Evolutionary conservation across 2,329 filamentous ascomycete genomes (phyloP).

Genomic region (Talaromyces sp.): DNA sequence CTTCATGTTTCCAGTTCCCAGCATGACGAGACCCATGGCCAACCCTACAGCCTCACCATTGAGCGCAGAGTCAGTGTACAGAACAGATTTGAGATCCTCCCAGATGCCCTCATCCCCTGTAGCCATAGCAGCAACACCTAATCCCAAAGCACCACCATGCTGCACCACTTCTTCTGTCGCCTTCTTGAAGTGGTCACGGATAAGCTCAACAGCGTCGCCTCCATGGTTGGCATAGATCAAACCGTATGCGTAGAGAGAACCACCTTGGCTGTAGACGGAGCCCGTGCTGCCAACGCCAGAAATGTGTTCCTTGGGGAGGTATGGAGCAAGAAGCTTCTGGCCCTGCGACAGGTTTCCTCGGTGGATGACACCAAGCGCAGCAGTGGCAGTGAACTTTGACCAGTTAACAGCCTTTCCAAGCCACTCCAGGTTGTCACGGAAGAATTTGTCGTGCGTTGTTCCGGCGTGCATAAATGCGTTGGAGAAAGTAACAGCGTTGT

Average conservation of each 20-base stretch:
- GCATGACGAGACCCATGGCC: slow-evolving; percentile 95
- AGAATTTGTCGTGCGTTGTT: slow-evolving; percentile 97
- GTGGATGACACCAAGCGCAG: slow-evolving; percentile 92
- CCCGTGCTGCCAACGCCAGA: slow-evolving; percentile 66
- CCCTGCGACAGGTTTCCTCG: slow-evolving; percentile 91
- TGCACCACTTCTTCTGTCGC: slow-evolving; percentile 75
- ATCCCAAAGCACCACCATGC: slow-evolving; percentile 88
- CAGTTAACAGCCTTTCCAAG: slow-evolving; percentile 97
- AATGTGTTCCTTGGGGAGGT: slow-evolving; percentile 67
- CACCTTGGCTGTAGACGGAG: slow-evolving; percentile 92
- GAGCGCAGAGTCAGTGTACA: slow-evolving; percentile 90
- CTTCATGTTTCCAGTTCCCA: slow-evolving; percentile 92
- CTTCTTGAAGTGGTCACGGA: slow-evolving; percentile 45
- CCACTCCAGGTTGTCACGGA: slow-evolving; percentile 97
- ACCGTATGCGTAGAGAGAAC: slow-evolving; percentile 90
- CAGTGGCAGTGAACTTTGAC: slow-evolving; percentile 98
- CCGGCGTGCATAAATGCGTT: slow-evolving; percentile 99
- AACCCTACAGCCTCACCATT: slow-evolving; percentile 96
- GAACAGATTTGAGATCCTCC: slow-evolving; percentile 79
- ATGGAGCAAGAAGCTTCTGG: slow-evolving; percentile 87
- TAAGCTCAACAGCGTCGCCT: slow-evolving; percentile 63
- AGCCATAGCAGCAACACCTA: slow-evolving; percentile 96
- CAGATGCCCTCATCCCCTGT: slow-evolving; percentile 88
- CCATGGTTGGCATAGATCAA: slow-evolving; percentile 97
- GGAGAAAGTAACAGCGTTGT: slow-evolving; percentile 93